Conservation (phyloP, 1,139 yeast species). For the Magnusiomyces ingens region DNA sequence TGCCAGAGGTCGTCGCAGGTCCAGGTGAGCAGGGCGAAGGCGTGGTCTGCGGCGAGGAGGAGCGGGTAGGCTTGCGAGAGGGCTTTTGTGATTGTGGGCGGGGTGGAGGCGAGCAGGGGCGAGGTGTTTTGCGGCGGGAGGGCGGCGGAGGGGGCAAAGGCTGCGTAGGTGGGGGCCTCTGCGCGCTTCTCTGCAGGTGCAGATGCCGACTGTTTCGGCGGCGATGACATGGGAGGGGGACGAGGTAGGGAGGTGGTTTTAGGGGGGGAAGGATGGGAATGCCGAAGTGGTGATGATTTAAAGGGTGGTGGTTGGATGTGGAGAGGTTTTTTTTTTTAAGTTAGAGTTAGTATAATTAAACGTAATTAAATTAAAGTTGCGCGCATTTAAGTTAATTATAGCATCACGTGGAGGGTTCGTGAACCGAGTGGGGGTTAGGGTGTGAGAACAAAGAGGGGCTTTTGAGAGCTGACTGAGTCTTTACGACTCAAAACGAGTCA, state of each 20-base stretch:
- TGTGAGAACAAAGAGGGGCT: too few species aligned
- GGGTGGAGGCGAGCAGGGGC: slow-evolving; percentile 48
- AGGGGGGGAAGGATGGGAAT: not conserved
- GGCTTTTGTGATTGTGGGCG: slow-evolving; percentile 84
- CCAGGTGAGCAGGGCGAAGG: slow-evolving; percentile 79
- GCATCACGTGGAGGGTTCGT: too few species aligned
- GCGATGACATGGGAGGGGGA: not conserved
- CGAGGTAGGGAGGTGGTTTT: not conserved
- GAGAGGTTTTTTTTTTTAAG: not conserved
- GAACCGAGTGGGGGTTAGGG: too few species aligned
- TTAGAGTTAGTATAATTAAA: too few species aligned
- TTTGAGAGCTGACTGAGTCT: too few species aligned
- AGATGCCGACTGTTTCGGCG: not conserved
- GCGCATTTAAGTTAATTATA: too few species aligned
- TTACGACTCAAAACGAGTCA: too few species aligned
- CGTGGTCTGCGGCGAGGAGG: slow-evolving; percentile 60
- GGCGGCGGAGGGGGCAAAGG: slow-evolving; percentile 30
- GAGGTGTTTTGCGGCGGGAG: slow-evolving; percentile 34
- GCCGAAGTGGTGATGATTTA: not conserved
- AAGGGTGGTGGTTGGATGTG: not conserved
- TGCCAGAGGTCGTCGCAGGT: slow-evolving; percentile 80
- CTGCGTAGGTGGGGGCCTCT: slow-evolving; percentile 24
- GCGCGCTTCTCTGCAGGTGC: not conserved
- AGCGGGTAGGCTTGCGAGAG: slow-evolving; percentile 79
- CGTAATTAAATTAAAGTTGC: too few species aligned